A percentile compares a stretch with the other conserved stretches of the same genome.
These are phyloP conservation scores for Cutaneotrichosporon cutaneum DNA, from an alignment of 1,284 basidiomycete genomes.

Conservation along the genomic window DNA sequence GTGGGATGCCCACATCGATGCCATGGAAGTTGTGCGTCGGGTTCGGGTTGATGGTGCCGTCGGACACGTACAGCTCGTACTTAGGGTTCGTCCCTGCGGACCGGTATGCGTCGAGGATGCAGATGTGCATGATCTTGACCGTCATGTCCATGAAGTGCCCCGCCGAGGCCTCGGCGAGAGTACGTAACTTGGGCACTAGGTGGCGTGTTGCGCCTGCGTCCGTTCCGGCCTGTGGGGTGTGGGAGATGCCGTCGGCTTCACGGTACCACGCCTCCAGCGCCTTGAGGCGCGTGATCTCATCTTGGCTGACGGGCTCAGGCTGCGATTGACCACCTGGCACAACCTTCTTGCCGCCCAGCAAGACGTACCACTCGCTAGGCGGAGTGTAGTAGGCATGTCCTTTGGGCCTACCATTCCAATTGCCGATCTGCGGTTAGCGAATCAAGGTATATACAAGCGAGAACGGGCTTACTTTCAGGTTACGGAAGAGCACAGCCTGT, in stretches of 20 bases:
- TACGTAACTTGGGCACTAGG: neutral
- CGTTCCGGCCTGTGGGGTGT: neutral
- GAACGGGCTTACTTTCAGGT: conserved; percentile 24
- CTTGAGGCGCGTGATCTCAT: conserved; percentile 23
- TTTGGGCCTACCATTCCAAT: conserved; percentile 35
- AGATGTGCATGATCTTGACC: conserved; percentile 38
- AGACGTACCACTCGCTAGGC: conserved; percentile 7
- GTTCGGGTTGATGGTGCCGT: conserved; percentile 33
- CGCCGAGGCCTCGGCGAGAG: conserved; percentile 7
- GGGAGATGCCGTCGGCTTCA: neutral
- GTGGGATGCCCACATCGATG: conserved; percentile 9
- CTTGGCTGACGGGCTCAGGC: neutral
- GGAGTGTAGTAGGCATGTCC: conserved; percentile 28
- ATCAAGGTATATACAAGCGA: neutral
- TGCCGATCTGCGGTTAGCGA: conserved; percentile 6
- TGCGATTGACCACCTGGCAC: neutral
- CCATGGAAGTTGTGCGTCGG: conserved; percentile 34
- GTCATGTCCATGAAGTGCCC: conserved; percentile 12
- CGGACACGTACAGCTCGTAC: conserved; percentile 40
- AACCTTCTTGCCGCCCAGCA: neutral
- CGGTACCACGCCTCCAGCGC: conserved; percentile 19
- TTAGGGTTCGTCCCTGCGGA: conserved; percentile 8
- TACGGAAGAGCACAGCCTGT: conserved; percentile 28
- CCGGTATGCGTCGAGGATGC: conserved; percentile 11
- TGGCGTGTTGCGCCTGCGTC: neutral